phyloP scores from a whole-genome alignment of 305 asterid genomes.

The Fraxinus ornus region DNA sequence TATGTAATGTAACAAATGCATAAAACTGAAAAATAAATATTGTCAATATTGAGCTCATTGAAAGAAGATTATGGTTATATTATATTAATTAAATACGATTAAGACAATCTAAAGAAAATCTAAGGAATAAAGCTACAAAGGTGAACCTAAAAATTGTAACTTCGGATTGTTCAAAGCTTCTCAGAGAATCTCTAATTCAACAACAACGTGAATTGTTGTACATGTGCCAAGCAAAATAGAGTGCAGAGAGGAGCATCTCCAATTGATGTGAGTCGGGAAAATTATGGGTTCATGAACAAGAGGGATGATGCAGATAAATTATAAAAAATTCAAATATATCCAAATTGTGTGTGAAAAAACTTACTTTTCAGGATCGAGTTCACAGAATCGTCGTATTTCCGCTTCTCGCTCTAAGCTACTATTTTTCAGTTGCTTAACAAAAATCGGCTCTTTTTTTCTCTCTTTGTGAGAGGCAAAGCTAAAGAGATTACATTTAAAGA shows the following conservation, averaged over 20 bases:
- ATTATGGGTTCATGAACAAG: not conserved
- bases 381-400: not conserved
- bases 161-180: not conserved
- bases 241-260: not conserved
- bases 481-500: conserved; percentile 26
- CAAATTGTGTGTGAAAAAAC: conserved; percentile 8
- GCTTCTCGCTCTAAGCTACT: conserved; percentile 8
- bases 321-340: not conserved
- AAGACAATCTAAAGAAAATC: not conserved
- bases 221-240: not conserved
- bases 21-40: not conserved
- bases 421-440: not conserved
- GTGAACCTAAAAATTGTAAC: not conserved
- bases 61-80: not conserved
- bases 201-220: not conserved
- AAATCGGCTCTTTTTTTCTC: not conserved
- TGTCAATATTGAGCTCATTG: not conserved
- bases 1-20: not conserved
- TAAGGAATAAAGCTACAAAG: not conserved
- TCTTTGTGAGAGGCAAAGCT: conserved; percentile 6
- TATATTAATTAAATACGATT: not conserved
- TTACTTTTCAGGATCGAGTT: conserved; percentile 22
- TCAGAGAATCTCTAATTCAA: not conserved
- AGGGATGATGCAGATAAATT: not conserved
- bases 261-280: not conserved